These are phyloP conservation scores for Pouteria glomerata DNA, from an alignment of 148 eudicot genomes.

Conservation along the genomic window DNA sequence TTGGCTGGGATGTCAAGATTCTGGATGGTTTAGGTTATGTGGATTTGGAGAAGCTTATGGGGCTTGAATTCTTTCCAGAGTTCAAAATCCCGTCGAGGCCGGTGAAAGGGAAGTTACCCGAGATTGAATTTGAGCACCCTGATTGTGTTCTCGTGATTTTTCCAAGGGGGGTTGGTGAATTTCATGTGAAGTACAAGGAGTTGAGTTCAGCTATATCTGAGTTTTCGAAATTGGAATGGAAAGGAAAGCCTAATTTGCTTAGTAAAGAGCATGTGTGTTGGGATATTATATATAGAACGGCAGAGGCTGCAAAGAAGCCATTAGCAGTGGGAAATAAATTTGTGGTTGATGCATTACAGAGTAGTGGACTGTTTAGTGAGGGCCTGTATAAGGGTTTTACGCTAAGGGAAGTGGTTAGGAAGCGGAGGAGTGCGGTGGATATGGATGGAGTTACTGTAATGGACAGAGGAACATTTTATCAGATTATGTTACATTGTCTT, in stretches of 20 bases:
- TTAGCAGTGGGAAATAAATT: conserved; percentile 28
- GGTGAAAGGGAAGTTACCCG: conserved; percentile 61
- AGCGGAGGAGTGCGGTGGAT: conserved; percentile 89
- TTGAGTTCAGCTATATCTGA: conserved; percentile 39
- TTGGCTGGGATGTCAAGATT: conserved; percentile 93
- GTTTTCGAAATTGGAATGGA: conserved; percentile 67
- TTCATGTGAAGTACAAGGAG: conserved; percentile 42
- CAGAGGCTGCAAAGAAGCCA: conserved; percentile 76
- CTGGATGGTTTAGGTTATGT: conserved; percentile 71
- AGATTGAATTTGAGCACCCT: conserved; percentile 89
- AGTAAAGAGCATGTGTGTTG: conserved; percentile 89
- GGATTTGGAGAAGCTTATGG: conserved; percentile 72
- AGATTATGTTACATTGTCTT: conserved; percentile 82
- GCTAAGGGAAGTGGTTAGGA: conserved; percentile 65
- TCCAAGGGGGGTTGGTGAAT: conserved; percentile 35
- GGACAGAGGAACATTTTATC: conserved; percentile 63
- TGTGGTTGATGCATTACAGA: conserved; percentile 40
- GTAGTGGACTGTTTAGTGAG: conserved; percentile 53
- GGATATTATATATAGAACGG: conserved; percentile 83
- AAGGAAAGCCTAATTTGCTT: conserved; percentile 68
- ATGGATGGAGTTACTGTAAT: conserved; percentile 76
- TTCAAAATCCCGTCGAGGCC: conserved; percentile 55
- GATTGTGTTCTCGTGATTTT: conserved; percentile 77
- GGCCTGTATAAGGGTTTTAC: conserved; percentile 56
- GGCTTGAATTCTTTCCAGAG: conserved; percentile 35